Base-by-base conservation (phyloP, 228 moss, liverwort and hornwort genomes). In the Sphagnum fallax region DNA sequence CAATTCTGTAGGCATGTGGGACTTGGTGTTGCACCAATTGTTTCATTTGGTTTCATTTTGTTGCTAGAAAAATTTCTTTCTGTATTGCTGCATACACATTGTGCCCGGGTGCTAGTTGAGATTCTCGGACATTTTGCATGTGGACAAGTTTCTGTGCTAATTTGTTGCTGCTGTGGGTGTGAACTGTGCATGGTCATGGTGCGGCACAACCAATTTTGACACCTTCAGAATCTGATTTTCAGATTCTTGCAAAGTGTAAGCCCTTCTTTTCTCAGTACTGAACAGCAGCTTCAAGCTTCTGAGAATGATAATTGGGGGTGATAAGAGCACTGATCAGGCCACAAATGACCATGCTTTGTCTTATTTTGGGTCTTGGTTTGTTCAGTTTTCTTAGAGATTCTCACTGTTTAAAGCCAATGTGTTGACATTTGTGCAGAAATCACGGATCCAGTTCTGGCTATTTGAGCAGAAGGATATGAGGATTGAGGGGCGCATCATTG, bases 381-480 rank as follows among this genome's bases (percentile, higher is more conserved):
- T 48, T 49, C 6, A 6, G 63, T 6, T 48, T 10, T 10, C 12
- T 63, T 47, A 49, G 48, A 4, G 32, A 32, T 32, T 32, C 32
- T 32, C 32, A 32, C 32, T 32, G 32, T 32, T 32, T 32, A 50
- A 11, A 15, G 5, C 52, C 53, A 68, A 50, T 49, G 51, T 60
- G 49, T 4, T 57, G 11, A 4, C 58, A 11, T 49, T 58, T 62
- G 11, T 61, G 48, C 85, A 85, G 85, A 97, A 97, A 91, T 97
- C 97, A 60, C 79, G 97, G 72, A 97, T 97, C 65, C 93, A 97
- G 79, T 93, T 97, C 9, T 97, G 97, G 97, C 67, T 97, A 71
- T 97, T 97, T 50, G 97, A 97, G 82, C 93, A 97, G 85, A 97
- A 93, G 73, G 97, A 97, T 62, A 75, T 97, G 82, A 81, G 97